Evolutionary conservation across 352 stramenopile species (phyloP).

Genomic region (Globisporangium yorkense): DNA sequence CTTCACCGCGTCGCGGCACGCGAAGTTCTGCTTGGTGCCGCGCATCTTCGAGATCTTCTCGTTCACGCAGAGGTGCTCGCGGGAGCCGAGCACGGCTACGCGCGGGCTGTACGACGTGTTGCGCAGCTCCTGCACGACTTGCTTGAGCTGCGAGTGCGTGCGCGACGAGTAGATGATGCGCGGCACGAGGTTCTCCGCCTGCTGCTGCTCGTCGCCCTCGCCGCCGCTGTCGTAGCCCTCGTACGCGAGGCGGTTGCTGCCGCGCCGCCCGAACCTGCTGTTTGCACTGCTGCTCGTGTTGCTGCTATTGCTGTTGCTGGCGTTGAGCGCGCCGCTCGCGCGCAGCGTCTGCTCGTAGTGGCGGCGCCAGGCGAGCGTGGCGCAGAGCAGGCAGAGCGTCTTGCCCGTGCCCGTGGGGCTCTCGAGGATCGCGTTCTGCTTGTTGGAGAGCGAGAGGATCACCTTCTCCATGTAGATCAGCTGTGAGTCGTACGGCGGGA

Average conservation of each 20-base stretch:
- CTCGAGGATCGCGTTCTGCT: slow-evolving; percentile 96
- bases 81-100: slow-evolving; percentile 89
- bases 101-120: slow-evolving; percentile 91
- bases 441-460: slow-evolving; percentile 83
- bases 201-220: slow-evolving; percentile 18
- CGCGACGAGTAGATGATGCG: slow-evolving; percentile 98
- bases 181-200: slow-evolving; percentile 42
- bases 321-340: background rate
- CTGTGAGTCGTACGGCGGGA: slow-evolving; percentile 96
- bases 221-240: slow-evolving; percentile 32
- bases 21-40: slow-evolving; percentile 83
- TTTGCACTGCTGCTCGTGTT: background rate
- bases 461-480: slow-evolving; percentile 97
- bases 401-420: slow-evolving; percentile 98
- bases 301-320: background rate
- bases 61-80: slow-evolving; percentile 97
- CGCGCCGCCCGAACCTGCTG: slow-evolving; percentile 10
- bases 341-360: slow-evolving; percentile 58
- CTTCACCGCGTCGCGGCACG: slow-evolving; percentile 83
- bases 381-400: slow-evolving; percentile 96
- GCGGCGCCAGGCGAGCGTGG: slow-evolving; percentile 91
- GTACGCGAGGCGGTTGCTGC: slow-evolving; percentile 29
- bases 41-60: slow-evolving; percentile 87
- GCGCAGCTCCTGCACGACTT: slow-evolving; percentile 96
- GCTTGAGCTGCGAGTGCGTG: slow-evolving; percentile 97